Evolutionary conservation across 2,329 filamentous ascomycete genomes (phyloP), one percentile per base, ranked within the genome.

Genomic region (Epichloe glyceriae): DNA sequence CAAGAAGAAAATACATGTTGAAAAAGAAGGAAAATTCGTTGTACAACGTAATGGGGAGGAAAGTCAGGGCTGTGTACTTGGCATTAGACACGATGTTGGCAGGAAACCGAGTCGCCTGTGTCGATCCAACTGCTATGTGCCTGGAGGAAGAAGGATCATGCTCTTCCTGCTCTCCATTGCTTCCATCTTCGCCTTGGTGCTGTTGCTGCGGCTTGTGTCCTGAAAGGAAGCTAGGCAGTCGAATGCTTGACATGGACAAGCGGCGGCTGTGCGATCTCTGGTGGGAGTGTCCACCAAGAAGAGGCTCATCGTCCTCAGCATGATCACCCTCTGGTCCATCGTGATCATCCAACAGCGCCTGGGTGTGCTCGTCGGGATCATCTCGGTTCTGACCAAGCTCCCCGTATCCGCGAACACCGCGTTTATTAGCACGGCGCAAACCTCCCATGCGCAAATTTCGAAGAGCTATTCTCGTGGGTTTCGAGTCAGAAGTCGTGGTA

Each of bases 11-110:
- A 66, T 98, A 98, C 74, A 97, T 88, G 76, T 98, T 98, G 76
- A 98, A 95, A 71, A 98, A 98, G 73, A 97, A 98, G 53, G 91
- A 96, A 66, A 98, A 98, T 64, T 98, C 93, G 70, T 97, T 97
- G 70, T 96, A 98, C 20, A 98, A 74, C 0, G 93, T 98, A 49
- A 91, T 76, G 2, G 94, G 94, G 14, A 98, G 76, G 67, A 98
- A 98, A 49, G 86, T 95, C 73, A 90, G 85, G 1, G 90, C 82
- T 33, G 91, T 97, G 67, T 98, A 98, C 74, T 97, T 98, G 50
- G 93, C 91, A 65, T 98, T 97, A 37, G 91, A 97, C 46, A 98
- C 80, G 51, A 88, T 79, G 67, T 98, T 98, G 8, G 86, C 81
- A 10, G 93, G 91, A 65, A 91, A 97, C 57, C 85, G 82, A 47